Evolutionary conservation across 2,329 filamentous ascomycete species (phyloP).

Genomic region (Cyphellophora europaea): DNA sequence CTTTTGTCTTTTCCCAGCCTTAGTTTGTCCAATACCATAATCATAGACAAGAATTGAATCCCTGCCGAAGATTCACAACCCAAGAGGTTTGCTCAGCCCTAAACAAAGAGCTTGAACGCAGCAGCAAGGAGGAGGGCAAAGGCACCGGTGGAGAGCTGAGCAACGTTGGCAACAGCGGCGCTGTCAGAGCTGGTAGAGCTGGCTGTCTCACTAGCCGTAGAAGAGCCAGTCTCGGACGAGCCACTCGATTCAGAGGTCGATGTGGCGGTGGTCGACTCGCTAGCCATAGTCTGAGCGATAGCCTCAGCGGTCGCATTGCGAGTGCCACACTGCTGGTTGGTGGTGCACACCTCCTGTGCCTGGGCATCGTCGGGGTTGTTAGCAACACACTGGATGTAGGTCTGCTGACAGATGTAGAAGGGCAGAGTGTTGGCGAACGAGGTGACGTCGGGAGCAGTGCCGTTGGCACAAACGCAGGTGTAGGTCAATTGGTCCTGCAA

Average conservation of each 20-base stretch:
- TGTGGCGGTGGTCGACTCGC: conserved; percentile 21
- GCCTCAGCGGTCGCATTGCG: conserved; percentile 31
- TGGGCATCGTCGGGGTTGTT: conserved; percentile 36
- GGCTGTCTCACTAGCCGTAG: conserved; percentile 24
- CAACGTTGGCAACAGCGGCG: conserved; percentile 37
- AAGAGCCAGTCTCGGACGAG: conserved; percentile 22
- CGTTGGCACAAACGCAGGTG: conserved; percentile 49
- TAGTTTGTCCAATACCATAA: too few species aligned
- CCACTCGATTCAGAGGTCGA: conserved; percentile 25
- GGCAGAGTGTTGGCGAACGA: conserved; percentile 51
- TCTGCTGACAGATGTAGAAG: conserved; percentile 49
- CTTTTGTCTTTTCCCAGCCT: too few species aligned
- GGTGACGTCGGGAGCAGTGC: conserved; percentile 44
- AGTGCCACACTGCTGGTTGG: conserved; percentile 43
- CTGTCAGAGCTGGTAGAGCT: conserved; percentile 23
- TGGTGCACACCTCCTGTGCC: conserved; percentile 39
- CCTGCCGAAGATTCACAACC: too few species aligned
- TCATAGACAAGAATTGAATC: too few species aligned
- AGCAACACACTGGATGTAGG: conserved; percentile 40
- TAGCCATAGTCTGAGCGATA: conserved; percentile 21
- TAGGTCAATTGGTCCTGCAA: conserved; percentile 41
- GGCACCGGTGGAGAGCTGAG: conserved; percentile 42
- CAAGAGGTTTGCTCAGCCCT: too few species aligned
- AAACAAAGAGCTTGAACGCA: conserved; percentile 50
- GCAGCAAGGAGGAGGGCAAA: conserved; percentile 46